A percentile compares a stretch with the other conserved stretches of the same genome.
phyloP scores from a whole-genome alignment of 768 basidiomycete genomes.

The Pulveroboletus sp. region DNA sequence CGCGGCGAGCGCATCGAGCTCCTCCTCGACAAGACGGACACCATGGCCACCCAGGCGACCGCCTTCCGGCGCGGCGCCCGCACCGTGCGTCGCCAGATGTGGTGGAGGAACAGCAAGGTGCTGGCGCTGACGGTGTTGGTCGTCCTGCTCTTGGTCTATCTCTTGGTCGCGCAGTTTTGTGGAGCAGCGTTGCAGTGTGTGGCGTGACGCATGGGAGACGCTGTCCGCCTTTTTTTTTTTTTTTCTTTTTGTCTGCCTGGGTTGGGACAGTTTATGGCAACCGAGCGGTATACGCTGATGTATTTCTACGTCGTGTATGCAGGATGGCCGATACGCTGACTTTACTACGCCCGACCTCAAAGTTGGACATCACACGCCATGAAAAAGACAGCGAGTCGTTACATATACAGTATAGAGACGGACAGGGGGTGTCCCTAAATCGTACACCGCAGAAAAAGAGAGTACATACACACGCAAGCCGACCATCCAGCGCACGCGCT shows the following conservation, averaged over 20 bases:
- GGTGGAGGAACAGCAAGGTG: slow-evolving; percentile 80
- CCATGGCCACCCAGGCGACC: slow-evolving; percentile 89
- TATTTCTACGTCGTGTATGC: neutral
- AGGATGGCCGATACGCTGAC: too few relatives aligned
- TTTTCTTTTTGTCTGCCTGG: neutral
- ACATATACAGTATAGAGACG: slow-evolving; percentile 19
- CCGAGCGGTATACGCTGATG: slow-evolving; percentile 3
- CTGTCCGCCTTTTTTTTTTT: neutral
- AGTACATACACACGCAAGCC: slow-evolving; percentile 13
- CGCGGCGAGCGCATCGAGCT: slow-evolving; percentile 95
- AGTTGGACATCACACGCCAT: too few relatives aligned
- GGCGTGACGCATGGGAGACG: neutral
- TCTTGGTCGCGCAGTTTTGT: slow-evolving; percentile 86
- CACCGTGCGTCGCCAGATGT: slow-evolving; percentile 78
- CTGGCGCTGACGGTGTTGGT: slow-evolving; percentile 65
- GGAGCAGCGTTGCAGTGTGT: slow-evolving; percentile 74
- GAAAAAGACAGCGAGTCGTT: slow-evolving; percentile 2
- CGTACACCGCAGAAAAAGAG: too few relatives aligned
- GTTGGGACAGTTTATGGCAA: slow-evolving; percentile 10
- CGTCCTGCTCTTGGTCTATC: slow-evolving; percentile 69
- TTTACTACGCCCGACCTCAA: too few relatives aligned
- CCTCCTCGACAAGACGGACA: slow-evolving; percentile 95
- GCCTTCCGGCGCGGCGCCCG: slow-evolving; percentile 89
- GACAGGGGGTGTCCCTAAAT: slow-evolving; percentile 3
- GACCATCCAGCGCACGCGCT: neutral